Evolutionary conservation across 345 rosid genomes (phyloP).

Genomic region (Raphanus sativus): DNA sequence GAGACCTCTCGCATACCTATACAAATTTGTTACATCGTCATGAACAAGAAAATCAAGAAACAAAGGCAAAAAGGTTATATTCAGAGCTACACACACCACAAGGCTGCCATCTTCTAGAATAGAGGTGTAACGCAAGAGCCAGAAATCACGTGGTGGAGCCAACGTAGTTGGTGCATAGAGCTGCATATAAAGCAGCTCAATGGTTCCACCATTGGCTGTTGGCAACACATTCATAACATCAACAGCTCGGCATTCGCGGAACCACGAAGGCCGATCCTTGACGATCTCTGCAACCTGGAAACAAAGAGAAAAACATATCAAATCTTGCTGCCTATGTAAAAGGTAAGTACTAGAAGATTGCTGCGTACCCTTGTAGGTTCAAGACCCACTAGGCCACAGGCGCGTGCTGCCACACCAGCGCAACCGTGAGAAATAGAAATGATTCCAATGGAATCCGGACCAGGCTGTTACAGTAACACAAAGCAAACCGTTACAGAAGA

Average conservation of each 20-base stretch:
- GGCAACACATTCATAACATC: constrained; percentile 97
- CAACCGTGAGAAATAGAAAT: constrained; percentile 99
- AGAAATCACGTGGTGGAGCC: constrained; percentile 99
- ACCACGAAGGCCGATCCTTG: constrained; percentile 98
- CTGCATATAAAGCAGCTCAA: constrained; percentile 99
- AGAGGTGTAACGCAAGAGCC: constrained; percentile 95
- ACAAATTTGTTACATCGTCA: constrained; percentile 1
- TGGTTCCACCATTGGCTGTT: constrained; percentile 98
- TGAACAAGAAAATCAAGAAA: not conserved
- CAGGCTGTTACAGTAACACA: constrained; percentile 63
- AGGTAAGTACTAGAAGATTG: not conserved
- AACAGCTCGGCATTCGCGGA: constrained; percentile 98
- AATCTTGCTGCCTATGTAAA: not conserved
- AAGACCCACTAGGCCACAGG: constrained; percentile 99
- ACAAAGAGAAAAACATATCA: not conserved
- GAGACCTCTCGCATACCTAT: constrained; percentile 93
- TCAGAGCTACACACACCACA: constrained; percentile 61
- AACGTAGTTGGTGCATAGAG: constrained; percentile 97
- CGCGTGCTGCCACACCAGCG: constrained; percentile 99
- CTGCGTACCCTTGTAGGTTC: constrained; percentile 95
- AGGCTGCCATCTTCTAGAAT: constrained; percentile 99
- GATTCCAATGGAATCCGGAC: constrained; percentile 99
- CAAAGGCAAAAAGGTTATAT: not conserved
- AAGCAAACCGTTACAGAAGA: not conserved
- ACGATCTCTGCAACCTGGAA: constrained; percentile 96